Percentiles rank a stretch among this genome's conserved stretches.
These are phyloP conservation scores for Penicillium antarcticum DNA, from an alignment of 495 filamentous ascomycete genomes.

Conservation along the genomic window DNA sequence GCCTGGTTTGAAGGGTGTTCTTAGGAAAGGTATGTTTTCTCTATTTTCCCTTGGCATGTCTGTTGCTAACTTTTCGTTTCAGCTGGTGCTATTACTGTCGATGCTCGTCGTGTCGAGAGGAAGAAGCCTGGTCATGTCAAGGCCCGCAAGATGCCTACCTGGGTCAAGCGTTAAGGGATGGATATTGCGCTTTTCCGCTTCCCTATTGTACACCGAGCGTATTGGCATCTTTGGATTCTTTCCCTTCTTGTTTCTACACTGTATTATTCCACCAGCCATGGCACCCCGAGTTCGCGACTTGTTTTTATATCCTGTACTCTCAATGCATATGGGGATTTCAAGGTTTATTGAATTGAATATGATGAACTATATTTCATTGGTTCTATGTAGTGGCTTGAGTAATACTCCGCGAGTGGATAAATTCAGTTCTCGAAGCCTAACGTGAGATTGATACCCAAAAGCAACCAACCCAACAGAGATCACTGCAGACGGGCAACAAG, in stretches of 20 bases:
- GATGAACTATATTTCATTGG: neutral
- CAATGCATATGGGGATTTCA: conserved; percentile 29
- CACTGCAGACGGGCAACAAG: too few species aligned
- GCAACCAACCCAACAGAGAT: too few species aligned
- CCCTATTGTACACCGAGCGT: neutral
- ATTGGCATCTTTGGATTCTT: conserved; percentile 11
- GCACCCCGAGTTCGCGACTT: conserved; percentile 18
- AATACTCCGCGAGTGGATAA: too few species aligned
- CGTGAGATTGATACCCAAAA: too few species aligned
- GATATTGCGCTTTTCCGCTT: neutral
- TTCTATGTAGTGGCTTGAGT: too few species aligned
- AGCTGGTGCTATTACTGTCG: conserved; percentile 92
- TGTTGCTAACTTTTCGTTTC: conserved; percentile 24
- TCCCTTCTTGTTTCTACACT: conserved; percentile 21
- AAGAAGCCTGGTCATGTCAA: conserved; percentile 97
- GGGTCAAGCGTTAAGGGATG: conserved; percentile 71
- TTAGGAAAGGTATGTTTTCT: conserved; percentile 76
- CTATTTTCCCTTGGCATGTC: neutral
- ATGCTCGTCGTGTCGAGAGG: conserved; percentile 88
- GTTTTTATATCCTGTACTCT: conserved; percentile 35
- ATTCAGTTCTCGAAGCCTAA: too few species aligned
- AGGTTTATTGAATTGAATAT: conserved; percentile 5
- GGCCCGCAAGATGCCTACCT: conserved; percentile 96
- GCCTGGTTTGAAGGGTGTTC: conserved; percentile 78
- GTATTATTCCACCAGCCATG: conserved; percentile 29